These are phyloP conservation scores for Podospora didyma DNA, from an alignment of 495 filamentous ascomycete species.

Conservation along the genomic window DNA sequence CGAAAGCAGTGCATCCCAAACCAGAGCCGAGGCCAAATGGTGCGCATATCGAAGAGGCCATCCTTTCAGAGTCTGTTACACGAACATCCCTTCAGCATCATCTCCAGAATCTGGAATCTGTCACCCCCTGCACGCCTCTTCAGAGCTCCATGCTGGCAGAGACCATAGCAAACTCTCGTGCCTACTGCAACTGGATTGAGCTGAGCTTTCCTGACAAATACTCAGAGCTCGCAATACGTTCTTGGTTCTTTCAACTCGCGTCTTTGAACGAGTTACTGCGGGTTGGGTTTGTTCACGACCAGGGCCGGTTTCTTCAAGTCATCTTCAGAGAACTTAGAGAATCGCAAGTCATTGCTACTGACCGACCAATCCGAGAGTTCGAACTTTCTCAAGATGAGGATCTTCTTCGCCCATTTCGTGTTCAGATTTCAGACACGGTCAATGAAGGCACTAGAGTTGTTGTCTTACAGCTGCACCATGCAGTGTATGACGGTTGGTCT, in stretches of 20 bases:
- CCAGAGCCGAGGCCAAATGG: neutral
- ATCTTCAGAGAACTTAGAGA: constrained; percentile 51
- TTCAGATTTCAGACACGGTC: constrained; percentile 40
- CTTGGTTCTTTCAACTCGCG: constrained; percentile 45
- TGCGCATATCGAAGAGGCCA: neutral
- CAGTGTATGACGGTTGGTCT: constrained; percentile 82
- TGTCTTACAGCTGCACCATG: constrained; percentile 64
- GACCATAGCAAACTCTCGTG: constrained; percentile 46
- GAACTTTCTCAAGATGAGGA: constrained; percentile 25
- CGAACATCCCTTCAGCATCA: constrained; percentile 8
- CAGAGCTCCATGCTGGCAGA: constrained; percentile 77
- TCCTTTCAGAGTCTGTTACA: neutral
- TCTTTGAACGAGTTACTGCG: constrained; percentile 60
- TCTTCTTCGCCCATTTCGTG: constrained; percentile 53
- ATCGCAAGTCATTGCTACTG: constrained; percentile 31
- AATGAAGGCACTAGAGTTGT: constrained; percentile 20
- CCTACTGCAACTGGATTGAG: constrained; percentile 75
- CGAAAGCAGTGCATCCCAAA: neutral
- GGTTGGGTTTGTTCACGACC: constrained; percentile 59
- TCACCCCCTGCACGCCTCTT: constrained; percentile 62
- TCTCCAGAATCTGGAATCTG: constrained; percentile 39
- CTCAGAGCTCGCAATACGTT: constrained; percentile 29
- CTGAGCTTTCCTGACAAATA: constrained; percentile 43
- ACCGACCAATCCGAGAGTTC: constrained; percentile 24
- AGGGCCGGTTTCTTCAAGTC: constrained; percentile 55